Evolutionary conservation across 257 asterid genomes (phyloP).

Genomic region (Solanum sitiens): DNA sequence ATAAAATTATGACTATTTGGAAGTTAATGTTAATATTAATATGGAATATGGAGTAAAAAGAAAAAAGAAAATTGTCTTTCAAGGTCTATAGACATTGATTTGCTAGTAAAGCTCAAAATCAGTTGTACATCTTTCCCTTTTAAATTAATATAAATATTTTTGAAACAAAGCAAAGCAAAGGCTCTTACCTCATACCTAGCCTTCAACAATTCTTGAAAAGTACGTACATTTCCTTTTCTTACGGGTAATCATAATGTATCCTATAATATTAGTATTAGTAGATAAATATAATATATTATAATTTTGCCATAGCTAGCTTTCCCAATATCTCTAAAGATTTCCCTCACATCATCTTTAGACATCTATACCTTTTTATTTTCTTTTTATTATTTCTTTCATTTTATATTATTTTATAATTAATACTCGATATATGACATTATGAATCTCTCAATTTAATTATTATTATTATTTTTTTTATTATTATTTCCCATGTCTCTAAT

Average conservation of each 20-base stretch:
- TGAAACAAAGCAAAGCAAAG: slow-evolving; percentile 21
- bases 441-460: no score
- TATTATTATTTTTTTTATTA: no score
- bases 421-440: no score
- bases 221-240: slow-evolving; percentile 18
- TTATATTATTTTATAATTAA: no score
- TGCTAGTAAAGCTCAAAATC: slow-evolving; percentile 30
- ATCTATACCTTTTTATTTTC: neutral
- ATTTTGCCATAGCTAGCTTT: slow-evolving; percentile 7
- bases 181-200: slow-evolving; percentile 42
- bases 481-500: no score
- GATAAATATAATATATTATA: neutral
- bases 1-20: no score
- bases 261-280: neutral
- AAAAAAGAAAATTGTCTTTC: neutral
- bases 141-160: neutral
- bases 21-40: neutral
- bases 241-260: slow-evolving; percentile 34
- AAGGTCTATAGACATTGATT: slow-evolving; percentile 20
- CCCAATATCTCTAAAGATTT: slow-evolving; percentile 54
- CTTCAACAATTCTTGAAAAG: neutral
- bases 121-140: neutral
- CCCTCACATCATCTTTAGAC: slow-evolving; percentile 18
- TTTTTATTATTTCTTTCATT: neutral
- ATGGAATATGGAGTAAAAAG: neutral